A percentile compares a stretch with the other conserved stretches of the same genome.
These are phyloP conservation scores for Solanum microdontum DNA, from an alignment of 257 asterid genomes.

Conservation along the genomic window DNA sequence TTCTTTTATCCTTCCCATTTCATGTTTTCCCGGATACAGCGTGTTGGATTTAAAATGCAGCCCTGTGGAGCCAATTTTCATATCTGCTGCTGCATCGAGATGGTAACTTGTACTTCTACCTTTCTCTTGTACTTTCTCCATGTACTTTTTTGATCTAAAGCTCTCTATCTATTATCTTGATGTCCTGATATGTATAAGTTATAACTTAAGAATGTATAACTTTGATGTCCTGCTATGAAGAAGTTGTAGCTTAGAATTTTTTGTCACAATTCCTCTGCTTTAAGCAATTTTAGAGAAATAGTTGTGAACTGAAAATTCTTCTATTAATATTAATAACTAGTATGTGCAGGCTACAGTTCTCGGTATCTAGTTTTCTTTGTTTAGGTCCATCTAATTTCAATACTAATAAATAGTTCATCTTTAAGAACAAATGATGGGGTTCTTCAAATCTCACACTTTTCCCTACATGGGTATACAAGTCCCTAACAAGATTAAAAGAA, in stretches of 20 bases:
- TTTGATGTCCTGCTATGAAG: not conserved
- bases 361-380: not conserved
- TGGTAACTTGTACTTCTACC: conserved; percentile 32
- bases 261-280: not conserved
- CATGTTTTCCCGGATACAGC: conserved; percentile 35
- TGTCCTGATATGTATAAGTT: not conserved
- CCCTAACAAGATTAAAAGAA: not conserved
- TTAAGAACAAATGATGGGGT: not conserved
- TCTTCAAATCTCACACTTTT: not conserved
- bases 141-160: not conserved
- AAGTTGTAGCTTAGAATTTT: not conserved
- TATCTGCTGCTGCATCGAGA: conserved; percentile 89
- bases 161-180: not conserved
- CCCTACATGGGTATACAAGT: not conserved
- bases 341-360: not conserved
- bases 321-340: not conserved
- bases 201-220: not conserved
- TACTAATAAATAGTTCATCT: not conserved
- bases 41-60: conserved; percentile 96
- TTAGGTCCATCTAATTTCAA: not conserved
- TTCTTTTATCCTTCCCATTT: not conserved
- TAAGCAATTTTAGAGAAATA: not conserved
- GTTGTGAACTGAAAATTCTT: not conserved
- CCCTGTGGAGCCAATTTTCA: conserved; percentile 97
- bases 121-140: not conserved